These are phyloP conservation scores for Primulina huaijiensis DNA, from an alignment of 257 asterid genomes.

Conservation along the genomic window DNA sequence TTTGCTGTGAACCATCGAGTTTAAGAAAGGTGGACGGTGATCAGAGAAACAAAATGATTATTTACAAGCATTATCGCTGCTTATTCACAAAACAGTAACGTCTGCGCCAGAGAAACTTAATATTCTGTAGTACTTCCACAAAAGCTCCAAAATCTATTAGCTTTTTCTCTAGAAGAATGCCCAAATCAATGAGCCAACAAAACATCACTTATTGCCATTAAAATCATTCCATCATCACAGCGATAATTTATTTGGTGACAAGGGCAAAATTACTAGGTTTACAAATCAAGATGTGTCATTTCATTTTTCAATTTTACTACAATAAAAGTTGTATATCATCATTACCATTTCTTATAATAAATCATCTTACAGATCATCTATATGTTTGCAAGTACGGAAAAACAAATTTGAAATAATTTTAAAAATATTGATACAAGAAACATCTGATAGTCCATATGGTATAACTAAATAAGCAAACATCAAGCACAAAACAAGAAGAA, in stretches of 20 bases:
- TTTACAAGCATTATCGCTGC: too few species aligned
- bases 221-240: slow-evolving; percentile 20
- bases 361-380: neutral
- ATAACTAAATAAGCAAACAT: neutral
- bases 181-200: slow-evolving; percentile 9
- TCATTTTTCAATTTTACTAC: neutral
- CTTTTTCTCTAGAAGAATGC: neutral
- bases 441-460: slow-evolving; percentile 9
- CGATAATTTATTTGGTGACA: slow-evolving; percentile 20
- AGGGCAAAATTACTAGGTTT: slow-evolving; percentile 9
- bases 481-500: neutral
- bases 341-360: neutral
- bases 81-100: too few species aligned
- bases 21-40: too few species aligned
- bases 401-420: slow-evolving; percentile 13
- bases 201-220: neutral
- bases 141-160: slow-evolving; percentile 13
- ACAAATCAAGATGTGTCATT: slow-evolving; percentile 17
- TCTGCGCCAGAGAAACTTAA: neutral
- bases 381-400: neutral
- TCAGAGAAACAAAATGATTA: too few species aligned
- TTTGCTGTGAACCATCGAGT: too few species aligned
- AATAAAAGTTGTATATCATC: too few species aligned
- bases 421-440: slow-evolving; percentile 6
- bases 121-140: slow-evolving; percentile 6